phyloP scores from a whole-genome alignment of 345 rosid species.

The Pistacia atlantica region DNA sequence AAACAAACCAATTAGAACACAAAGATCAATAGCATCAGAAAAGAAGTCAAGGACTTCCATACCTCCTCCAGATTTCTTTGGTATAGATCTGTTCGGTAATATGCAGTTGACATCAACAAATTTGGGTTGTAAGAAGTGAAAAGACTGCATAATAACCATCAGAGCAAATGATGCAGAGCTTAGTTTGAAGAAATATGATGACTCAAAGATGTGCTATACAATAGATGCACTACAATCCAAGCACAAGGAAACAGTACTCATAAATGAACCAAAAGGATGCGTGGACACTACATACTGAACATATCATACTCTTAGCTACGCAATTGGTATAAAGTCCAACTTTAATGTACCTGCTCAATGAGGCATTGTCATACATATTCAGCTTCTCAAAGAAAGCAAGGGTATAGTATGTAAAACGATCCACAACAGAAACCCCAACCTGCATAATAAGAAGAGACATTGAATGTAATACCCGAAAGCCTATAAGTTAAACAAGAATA shows the following conservation, averaged over 20 bases:
- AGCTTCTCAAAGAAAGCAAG: conserved; percentile 93
- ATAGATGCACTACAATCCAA: background rate
- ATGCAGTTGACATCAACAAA: conserved; percentile 86
- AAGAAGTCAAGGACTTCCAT: conserved; percentile 13
- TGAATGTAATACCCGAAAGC: conserved; percentile 15
- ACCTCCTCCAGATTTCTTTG: conserved; percentile 63
- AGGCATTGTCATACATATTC: conserved; percentile 85
- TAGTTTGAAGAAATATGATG: conserved; percentile 4
- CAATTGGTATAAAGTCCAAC: background rate
- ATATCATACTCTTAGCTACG: conserved; percentile 4
- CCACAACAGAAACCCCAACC: conserved; percentile 98
- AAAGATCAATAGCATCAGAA: background rate
- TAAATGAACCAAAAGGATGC: background rate
- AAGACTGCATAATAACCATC: conserved; percentile 58
- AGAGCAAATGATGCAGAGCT: conserved; percentile 9
- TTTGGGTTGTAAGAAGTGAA: conserved; percentile 79
- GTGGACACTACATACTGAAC: background rate
- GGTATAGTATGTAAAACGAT: conserved; percentile 90
- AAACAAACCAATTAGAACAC: background rate
- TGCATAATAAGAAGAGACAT: conserved; percentile 30
- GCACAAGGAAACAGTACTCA: background rate
- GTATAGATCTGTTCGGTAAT: conserved; percentile 77
- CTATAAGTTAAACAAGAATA: conserved; percentile 15
- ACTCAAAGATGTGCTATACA: background rate
- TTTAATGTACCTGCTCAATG: conserved; percentile 75